Conservation (phyloP, 2,329 filamentous ascomycete species). For the Diaporthe sp. region DNA sequence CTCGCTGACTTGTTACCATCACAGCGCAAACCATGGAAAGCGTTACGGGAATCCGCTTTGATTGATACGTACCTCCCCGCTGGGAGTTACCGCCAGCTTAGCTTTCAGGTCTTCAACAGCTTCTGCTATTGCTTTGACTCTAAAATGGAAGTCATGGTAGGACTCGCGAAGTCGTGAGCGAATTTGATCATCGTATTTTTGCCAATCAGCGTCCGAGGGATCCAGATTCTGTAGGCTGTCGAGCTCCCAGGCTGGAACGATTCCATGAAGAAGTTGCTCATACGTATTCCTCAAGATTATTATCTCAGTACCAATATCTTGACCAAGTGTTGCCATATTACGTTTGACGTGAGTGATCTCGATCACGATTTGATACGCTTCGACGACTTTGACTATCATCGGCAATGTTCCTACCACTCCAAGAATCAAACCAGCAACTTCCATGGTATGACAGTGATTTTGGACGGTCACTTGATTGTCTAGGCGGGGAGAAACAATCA, state of each 20-base stretch:
- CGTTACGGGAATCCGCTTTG: too few species aligned
- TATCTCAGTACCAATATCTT: not conserved
- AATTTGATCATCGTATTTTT: not conserved
- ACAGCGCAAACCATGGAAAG: not conserved
- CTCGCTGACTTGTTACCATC: not conserved
- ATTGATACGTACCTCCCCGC: not conserved
- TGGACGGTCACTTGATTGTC: not conserved
- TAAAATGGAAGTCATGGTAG: not conserved
- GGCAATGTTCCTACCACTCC: constrained; percentile 3
- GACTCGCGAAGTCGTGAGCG: not conserved
- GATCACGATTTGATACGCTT: not conserved
- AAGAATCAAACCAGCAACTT: not conserved
- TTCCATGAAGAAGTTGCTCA: not conserved
- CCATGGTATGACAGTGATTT: not conserved
- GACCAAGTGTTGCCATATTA: not conserved
- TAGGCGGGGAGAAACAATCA: not conserved
- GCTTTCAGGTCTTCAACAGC: not conserved
- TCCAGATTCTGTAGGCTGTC: not conserved
- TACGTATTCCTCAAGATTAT: not conserved
- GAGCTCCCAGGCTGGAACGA: not conserved
- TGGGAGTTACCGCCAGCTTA: not conserved
- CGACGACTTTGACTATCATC: not conserved
- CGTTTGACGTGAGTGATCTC: not conserved
- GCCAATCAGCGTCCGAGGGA: not conserved
- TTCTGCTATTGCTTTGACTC: not conserved